Evolutionary conservation across 139 green algal species (phyloP).

Genomic region (Yamagishiella unicocca): DNA sequence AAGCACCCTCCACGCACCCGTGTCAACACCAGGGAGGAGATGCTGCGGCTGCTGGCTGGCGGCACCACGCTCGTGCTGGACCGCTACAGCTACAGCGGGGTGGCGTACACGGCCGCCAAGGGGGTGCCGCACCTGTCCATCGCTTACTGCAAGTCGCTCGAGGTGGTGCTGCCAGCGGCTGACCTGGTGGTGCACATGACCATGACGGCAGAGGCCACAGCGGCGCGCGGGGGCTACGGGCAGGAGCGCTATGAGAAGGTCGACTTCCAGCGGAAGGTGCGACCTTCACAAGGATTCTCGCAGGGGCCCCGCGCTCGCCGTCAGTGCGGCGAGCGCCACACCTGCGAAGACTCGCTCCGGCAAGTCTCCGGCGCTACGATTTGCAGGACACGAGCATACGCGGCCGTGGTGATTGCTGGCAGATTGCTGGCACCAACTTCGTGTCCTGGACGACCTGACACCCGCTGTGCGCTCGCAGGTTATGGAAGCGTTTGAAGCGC

Average conservation of each 20-base stretch:
- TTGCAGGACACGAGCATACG: too few species aligned
- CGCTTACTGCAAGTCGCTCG: conserved; percentile 36
- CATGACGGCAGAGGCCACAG: conserved; percentile 74
- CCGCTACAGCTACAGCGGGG: conserved; percentile 92
- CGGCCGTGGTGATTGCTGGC: too few species aligned
- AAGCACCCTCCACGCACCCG: too few species aligned
- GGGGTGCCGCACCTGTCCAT: conserved; percentile 10
- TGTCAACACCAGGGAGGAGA: conserved; percentile 34
- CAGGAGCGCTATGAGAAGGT: conserved; percentile 91
- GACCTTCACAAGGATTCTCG: too few species aligned
- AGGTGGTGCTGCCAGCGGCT: conserved; percentile 85
- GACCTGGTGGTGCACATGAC: conserved; percentile 91
- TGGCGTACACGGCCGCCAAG: conserved; percentile 95
- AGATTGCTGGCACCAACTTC: too few species aligned
- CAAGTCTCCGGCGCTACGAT: too few species aligned
- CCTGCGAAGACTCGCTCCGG: too few species aligned
- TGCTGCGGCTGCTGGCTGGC: conserved; percentile 73
- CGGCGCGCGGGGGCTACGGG: conserved; percentile 86
- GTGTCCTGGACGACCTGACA: too few species aligned
- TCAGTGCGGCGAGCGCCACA: too few species aligned
- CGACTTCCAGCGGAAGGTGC: conserved; percentile 79
- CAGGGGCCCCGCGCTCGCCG: too few species aligned
- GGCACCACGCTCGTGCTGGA: conserved; percentile 95
- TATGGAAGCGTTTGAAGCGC: conserved; percentile 20
- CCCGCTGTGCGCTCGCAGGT: conserved; percentile 7